Evolutionary conservation across 2,329 filamentous ascomycete genomes (phyloP).

Genomic region (Penicillium vulpinum): DNA sequence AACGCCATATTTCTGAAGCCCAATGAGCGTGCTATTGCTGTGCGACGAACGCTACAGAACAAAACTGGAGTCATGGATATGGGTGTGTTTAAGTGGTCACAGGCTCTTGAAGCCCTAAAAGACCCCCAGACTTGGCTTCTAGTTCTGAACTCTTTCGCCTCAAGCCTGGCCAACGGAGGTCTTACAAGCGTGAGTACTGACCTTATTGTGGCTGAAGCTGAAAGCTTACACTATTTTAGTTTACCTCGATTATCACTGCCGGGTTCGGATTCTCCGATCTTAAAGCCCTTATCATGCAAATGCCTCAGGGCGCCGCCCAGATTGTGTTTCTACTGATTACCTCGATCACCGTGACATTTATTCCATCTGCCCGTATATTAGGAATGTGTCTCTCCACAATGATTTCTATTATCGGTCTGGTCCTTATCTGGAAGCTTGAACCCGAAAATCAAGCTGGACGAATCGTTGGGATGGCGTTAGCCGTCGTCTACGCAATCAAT

Average conservation of each 20-base stretch:
- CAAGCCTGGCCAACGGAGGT: slow-evolving; percentile 17
- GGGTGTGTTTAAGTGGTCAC: slow-evolving; percentile 13
- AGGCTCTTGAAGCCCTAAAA: slow-evolving; percentile 8
- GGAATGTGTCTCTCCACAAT: slow-evolving; percentile 26
- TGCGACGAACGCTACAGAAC: slow-evolving; percentile 12
- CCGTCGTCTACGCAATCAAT: slow-evolving; percentile 29
- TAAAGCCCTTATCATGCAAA: slow-evolving; percentile 19
- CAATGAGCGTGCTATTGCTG: slow-evolving; percentile 9
- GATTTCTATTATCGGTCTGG: slow-evolving; percentile 24
- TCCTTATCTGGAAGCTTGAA: slow-evolving; percentile 29
- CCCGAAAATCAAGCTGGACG: slow-evolving; percentile 20
- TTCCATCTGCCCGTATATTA: slow-evolving; percentile 22
- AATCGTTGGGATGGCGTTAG: slow-evolving; percentile 30
- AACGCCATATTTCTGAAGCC: slow-evolving; percentile 6
- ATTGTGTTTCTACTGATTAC: slow-evolving; percentile 19
- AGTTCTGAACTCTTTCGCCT: slow-evolving; percentile 13
- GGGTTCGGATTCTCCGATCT: slow-evolving; percentile 18
- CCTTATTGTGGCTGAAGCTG: too few species aligned
- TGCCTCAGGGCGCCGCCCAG: slow-evolving; percentile 18
- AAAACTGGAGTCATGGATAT: slow-evolving; percentile 13
- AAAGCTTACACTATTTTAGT: not conserved
- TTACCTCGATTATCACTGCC: slow-evolving; percentile 17
- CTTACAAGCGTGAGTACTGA: slow-evolving; percentile 14
- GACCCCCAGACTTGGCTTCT: slow-evolving; percentile 18
- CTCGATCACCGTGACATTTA: slow-evolving; percentile 18